phyloP scores from a whole-genome alignment of 225 moss, liverwort and hornwort species.

The Pleurozium schreberi region DNA sequence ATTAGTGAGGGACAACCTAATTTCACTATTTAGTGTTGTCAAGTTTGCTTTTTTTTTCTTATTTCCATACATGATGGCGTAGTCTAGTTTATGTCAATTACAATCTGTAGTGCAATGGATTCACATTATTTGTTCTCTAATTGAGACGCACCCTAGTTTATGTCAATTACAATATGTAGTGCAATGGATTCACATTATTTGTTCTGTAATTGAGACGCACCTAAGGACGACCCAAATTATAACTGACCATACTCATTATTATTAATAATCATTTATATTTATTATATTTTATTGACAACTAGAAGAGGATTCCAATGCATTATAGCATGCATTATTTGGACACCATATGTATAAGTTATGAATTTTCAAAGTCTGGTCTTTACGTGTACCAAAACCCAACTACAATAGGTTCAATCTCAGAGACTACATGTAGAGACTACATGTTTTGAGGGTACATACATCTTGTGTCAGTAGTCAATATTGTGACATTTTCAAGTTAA shows the following conservation, averaged over 20 bases:
- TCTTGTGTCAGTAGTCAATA: not conserved
- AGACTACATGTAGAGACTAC: not conserved
- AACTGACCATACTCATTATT: not conserved
- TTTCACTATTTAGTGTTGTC: too few relatives aligned
- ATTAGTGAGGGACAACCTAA: too few relatives aligned
- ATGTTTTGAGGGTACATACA: not conserved
- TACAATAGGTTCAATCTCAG: too few relatives aligned
- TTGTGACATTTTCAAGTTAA: rapidly evolving
- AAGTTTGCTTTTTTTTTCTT: too few relatives aligned
- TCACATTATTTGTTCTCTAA: not conserved
- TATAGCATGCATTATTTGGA: not conserved
- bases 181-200: not conserved
- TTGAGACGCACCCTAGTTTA: too few relatives aligned
- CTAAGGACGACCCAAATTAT: not conserved
- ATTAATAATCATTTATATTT: not conserved
- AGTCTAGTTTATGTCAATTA: too few relatives aligned
- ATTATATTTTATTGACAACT: not conserved
- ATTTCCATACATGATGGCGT: too few relatives aligned
- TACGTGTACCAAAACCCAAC: not conserved
- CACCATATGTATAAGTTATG: not conserved
- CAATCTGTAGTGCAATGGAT: too few relatives aligned
- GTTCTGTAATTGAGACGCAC: not conserved
- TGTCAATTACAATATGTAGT: too few relatives aligned
- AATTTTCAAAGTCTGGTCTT: not conserved
- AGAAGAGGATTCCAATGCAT: not conserved